Percentiles rank a stretch among this genome's conserved stretches.
Evolutionary conservation across 345 rosid genomes (phyloP).

Genomic region (Rubroshorea leprosula): DNA sequence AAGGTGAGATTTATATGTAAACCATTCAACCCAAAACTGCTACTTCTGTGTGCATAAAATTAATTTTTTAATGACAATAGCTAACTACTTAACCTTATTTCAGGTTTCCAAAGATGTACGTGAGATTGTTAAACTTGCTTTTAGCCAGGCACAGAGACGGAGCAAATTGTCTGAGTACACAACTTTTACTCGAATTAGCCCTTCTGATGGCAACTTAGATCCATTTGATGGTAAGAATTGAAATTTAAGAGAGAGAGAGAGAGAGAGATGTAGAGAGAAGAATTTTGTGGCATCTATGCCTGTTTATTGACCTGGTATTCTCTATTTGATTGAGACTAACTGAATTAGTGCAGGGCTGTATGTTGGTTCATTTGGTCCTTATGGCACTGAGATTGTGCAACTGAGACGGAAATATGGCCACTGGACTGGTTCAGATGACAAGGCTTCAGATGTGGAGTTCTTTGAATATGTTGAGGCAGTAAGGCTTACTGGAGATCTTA

Average conservation of each 20-base stretch:
- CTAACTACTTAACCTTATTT: constrained; percentile 10
- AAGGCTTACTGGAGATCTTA: constrained; percentile 96
- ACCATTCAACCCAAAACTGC: not conserved
- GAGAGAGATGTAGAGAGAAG: no score
- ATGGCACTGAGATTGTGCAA: constrained; percentile 90
- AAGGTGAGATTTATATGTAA: constrained; percentile 47
- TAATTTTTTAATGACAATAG: not conserved
- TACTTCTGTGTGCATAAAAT: not conserved
- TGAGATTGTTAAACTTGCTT: constrained; percentile 79
- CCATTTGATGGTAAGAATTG: constrained; percentile 68
- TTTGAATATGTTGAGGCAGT: constrained; percentile 96
- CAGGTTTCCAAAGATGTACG: constrained; percentile 80
- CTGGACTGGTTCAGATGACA: constrained; percentile 55
- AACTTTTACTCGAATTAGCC: constrained; percentile 58
- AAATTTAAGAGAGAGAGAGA: no score
- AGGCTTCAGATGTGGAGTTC: constrained; percentile 63
- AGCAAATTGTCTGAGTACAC: constrained; percentile 63
- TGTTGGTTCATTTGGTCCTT: constrained; percentile 95
- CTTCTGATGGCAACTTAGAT: constrained; percentile 60
- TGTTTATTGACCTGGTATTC: constrained; percentile 11
- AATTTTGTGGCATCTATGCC: constrained; percentile 7
- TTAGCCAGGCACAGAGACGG: constrained; percentile 68
- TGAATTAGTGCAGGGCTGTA: constrained; percentile 59
- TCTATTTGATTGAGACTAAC: constrained; percentile 7
- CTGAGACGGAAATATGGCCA: constrained; percentile 82